These are phyloP conservation scores for Tylopilus subfusipes DNA, from an alignment of 768 basidiomycete genomes.

Conservation along the genomic window DNA sequence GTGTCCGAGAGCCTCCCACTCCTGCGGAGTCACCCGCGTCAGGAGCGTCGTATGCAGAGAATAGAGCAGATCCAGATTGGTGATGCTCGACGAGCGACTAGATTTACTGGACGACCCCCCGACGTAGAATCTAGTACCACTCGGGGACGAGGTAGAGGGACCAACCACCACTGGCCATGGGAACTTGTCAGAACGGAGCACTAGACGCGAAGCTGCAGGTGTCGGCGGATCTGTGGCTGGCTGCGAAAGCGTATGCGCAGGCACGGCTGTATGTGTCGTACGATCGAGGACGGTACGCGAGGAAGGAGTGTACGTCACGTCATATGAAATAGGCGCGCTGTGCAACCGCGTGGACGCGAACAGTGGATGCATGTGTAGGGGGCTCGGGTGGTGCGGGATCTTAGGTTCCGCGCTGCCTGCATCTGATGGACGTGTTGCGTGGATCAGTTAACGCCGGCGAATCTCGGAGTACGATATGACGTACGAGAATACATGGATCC, in stretches of 20 bases:
- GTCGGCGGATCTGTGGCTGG: constrained; percentile 64
- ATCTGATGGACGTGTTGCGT: constrained; percentile 8
- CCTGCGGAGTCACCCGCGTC: constrained; percentile 54
- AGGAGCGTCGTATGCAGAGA: constrained; percentile 56
- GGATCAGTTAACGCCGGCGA: constrained; percentile 4
- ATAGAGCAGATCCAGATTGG: constrained; percentile 62
- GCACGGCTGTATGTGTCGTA: constrained; percentile 50
- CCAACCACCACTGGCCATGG: constrained; percentile 59
- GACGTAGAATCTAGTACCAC: constrained; percentile 27
- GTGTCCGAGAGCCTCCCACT: constrained; percentile 60
- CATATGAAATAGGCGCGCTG: constrained; percentile 60
- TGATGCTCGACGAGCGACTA: constrained; percentile 36
- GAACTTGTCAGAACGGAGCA: constrained; percentile 54
- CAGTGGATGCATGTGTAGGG: constrained; percentile 61
- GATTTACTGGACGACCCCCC: constrained; percentile 21
- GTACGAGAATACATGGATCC: constrained; percentile 41
- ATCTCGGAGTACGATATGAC: constrained; percentile 16
- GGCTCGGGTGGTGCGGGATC: constrained; percentile 25
- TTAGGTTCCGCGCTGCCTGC: constrained; percentile 24
- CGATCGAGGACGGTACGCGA: constrained; percentile 55
- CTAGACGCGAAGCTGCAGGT: constrained; percentile 41
- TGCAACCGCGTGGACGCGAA: constrained; percentile 54
- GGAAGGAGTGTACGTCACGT: constrained; percentile 54
- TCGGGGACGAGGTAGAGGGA: constrained; percentile 29
- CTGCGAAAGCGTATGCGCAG: constrained; percentile 52